phyloP scores from a whole-genome alignment of 441 rosid species.

The Pelargonium fulgidum region DNA sequence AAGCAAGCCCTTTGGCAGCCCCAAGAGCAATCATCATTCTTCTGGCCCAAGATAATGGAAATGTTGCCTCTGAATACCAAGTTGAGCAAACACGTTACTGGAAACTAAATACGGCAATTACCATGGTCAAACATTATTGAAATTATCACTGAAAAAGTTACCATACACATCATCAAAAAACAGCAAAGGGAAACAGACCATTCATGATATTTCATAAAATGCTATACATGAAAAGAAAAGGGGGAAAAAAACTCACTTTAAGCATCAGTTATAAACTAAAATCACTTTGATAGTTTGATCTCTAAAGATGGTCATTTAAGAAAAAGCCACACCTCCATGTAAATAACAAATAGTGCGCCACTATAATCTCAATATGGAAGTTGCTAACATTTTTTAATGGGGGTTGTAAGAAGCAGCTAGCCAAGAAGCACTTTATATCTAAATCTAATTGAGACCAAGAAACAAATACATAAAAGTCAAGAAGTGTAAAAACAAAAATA shows the following conservation, averaged over 20 bases:
- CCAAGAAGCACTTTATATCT: neutral
- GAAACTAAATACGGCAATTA: conserved; percentile 11
- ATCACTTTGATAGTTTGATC: too few species aligned
- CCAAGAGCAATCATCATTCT: conserved; percentile 99
- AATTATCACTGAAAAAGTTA: neutral
- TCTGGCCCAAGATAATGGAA: conserved; percentile 75
- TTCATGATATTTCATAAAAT: neutral
- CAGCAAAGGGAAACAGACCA: neutral
- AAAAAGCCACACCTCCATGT: neutral
- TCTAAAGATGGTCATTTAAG: neutral
- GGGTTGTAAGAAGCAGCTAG: neutral
- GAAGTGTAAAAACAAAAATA: neutral
- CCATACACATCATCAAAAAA: neutral
- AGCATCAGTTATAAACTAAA: neutral
- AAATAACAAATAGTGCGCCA: neutral
- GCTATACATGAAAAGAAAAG: neutral
- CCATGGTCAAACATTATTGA: neutral
- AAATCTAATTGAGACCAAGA: neutral
- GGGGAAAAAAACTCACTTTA: neutral
- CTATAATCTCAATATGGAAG: neutral
- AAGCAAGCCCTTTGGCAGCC: conserved; percentile 97
- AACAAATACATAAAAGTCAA: neutral
- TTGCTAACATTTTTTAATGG: too few species aligned
- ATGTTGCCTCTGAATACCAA: conserved; percentile 60
- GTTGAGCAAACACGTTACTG: conserved; percentile 17